Evolutionary conservation across 768 basidiomycete species (phyloP), one percentile per base, ranked within the genome.

Genomic region (Boletus pseudopeckii): DNA sequence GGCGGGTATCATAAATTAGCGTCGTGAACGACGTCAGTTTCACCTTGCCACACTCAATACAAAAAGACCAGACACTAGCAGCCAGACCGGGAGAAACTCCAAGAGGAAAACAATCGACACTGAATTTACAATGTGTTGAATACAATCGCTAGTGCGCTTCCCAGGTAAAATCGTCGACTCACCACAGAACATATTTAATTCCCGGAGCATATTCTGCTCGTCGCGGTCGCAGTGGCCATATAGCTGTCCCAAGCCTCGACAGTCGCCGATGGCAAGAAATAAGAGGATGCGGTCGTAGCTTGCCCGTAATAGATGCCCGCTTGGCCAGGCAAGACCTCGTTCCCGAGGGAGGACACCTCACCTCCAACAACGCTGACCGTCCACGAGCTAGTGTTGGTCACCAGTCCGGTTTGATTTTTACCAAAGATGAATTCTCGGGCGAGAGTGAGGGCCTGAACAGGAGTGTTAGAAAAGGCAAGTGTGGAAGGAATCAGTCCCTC

Each of bases 171-270:
- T 10, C 17, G 17, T n/a, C 4, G 4, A 38, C n/a, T n/a, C 37
- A 17, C 15, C 17, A 9, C 17, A 37, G 36, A n/a, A 37, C 1
- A 15, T 17, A 4, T 38, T 9, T 17, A 17, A n/a, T 38, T 0
- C 37, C n/a, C n/a, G 9, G 37, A 38, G 9, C 37, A n/a, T 9
- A 18, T 2, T 13, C 11, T 11, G 18, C 39, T 20, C 18, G 10
- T 46, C 13, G 45, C 11, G 4, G 41, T 77, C 43, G 73, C 75
- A 1, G 76, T 76, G 17, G 63, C 66, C 32, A 83, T 77, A 58
- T 80, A 84, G 3, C 72, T 65, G n/a, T 75, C 65, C 84, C 84
- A 86, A 1, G 83, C 82, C 6, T 74, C 77, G 37, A 79, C 74
- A 0, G 83, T 86, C 2, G 78, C 81, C 1, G 74, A 64, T 1